A percentile compares a stretch with the other conserved stretches of the same genome.
Evolutionary conservation across 441 rosid genomes (phyloP).

Genomic region (Adansonia grandidieri): DNA sequence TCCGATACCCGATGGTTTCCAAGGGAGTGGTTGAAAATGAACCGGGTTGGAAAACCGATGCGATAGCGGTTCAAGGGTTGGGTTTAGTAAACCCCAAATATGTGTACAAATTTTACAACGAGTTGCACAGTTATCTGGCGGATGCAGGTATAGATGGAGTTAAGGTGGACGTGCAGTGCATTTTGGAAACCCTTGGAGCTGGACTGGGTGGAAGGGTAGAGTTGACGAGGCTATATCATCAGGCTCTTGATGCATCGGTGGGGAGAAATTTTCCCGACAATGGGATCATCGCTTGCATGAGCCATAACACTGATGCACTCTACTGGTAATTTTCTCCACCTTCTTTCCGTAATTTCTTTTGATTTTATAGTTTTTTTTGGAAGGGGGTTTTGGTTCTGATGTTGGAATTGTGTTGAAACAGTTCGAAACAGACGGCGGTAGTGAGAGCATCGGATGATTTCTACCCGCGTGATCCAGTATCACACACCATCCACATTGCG

Average conservation of each 20-base stretch:
- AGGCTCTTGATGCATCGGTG: conserved; percentile 85
- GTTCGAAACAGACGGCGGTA: conserved; percentile 88
- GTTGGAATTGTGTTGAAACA: conserved; percentile 31
- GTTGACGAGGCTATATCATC: conserved; percentile 81
- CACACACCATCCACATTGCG: conserved; percentile 91
- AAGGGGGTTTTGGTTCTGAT: conserved; percentile 15
- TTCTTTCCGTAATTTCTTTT: neutral
- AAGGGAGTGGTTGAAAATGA: conserved; percentile 78
- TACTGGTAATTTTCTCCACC: conserved; percentile 56
- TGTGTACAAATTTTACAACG: conserved; percentile 68
- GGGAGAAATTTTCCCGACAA: conserved; percentile 78
- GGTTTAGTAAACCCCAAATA: conserved; percentile 79
- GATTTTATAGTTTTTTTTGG: neutral
- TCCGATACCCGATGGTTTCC: conserved; percentile 70
- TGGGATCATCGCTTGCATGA: conserved; percentile 94
- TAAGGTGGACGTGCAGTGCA: conserved; percentile 88
- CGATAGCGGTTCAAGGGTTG: conserved; percentile 68
- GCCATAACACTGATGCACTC: conserved; percentile 90
- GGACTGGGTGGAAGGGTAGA: conserved; percentile 89
- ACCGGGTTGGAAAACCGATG: conserved; percentile 75
- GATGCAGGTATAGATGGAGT: conserved; percentile 87
- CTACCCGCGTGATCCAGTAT: conserved; percentile 84
- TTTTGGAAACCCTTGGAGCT: conserved; percentile 86
- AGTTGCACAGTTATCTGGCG: conserved; percentile 81
- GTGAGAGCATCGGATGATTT: conserved; percentile 87